A percentile compares a stretch with the other conserved stretches of the same genome.
These are phyloP conservation scores for Chaetomiaceae sp. DNA, from an alignment of 2,329 filamentous ascomycete genomes.

Conservation along the genomic window DNA sequence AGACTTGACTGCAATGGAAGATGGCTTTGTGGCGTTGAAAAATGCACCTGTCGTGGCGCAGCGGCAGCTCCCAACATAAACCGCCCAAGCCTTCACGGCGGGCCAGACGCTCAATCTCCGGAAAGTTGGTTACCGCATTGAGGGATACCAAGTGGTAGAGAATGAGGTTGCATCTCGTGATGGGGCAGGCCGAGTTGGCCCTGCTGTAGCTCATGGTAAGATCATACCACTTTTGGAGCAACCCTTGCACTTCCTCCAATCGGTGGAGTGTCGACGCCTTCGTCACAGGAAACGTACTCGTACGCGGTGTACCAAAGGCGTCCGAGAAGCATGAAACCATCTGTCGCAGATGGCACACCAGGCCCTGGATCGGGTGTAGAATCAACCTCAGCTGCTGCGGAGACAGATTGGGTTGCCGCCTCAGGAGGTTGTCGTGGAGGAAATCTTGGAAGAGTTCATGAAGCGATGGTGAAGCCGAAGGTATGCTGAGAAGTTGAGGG, in stretches of 20 bases:
- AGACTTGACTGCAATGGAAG: constrained; percentile 63
- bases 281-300: constrained; percentile 44
- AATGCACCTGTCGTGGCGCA: constrained; percentile 59
- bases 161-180: constrained; percentile 61
- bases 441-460: constrained; percentile 64
- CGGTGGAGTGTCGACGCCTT: constrained; percentile 55
- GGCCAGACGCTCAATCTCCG: constrained; percentile 62
- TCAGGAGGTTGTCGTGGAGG: constrained; percentile 56
- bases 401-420: constrained; percentile 39
- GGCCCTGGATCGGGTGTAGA: constrained; percentile 61
- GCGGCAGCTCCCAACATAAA: constrained; percentile 48
- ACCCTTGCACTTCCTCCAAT: constrained; percentile 58
- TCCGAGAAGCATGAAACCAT: constrained; percentile 62
- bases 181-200: constrained; percentile 50
- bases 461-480: constrained; percentile 52
- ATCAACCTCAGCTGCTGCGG: constrained; percentile 61
- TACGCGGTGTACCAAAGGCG: constrained; percentile 40
- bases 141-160: constrained; percentile 68
- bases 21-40: constrained; percentile 58
- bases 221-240: constrained; percentile 63
- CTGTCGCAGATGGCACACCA: constrained; percentile 61
- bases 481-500: constrained; percentile 47
- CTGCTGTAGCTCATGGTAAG: constrained; percentile 54
- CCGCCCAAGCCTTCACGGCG: constrained; percentile 55
- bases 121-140: constrained; percentile 63